Conservation (phyloP, 2,329 filamentous ascomycete species). For the Chaetomium olivaceum region DNA sequence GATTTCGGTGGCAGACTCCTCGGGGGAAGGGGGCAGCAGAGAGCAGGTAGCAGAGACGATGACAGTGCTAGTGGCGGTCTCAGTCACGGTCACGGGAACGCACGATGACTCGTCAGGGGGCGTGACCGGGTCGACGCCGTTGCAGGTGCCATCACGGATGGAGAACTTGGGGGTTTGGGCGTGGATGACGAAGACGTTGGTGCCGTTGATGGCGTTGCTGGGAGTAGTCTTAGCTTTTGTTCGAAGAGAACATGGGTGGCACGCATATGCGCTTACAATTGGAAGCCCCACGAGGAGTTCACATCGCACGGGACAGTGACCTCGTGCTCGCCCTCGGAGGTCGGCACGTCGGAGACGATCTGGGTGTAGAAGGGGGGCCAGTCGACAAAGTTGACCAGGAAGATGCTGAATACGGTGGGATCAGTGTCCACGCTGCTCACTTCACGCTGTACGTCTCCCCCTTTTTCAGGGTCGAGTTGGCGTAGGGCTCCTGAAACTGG, state of each 20-base stretch:
- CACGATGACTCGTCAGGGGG: conserved; percentile 26
- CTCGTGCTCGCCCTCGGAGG: conserved; percentile 36
- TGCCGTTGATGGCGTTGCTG: conserved; percentile 48
- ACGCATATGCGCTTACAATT: conserved; percentile 37
- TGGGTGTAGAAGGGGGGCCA: conserved; percentile 45
- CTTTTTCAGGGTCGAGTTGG: conserved; percentile 42
- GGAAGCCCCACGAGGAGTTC: conserved; percentile 42
- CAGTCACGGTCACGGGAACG: conserved; percentile 35
- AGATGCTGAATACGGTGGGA: conserved; percentile 43
- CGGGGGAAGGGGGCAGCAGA: conserved; percentile 2
- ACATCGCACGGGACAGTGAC: conserved; percentile 44
- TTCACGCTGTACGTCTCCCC: conserved; percentile 39
- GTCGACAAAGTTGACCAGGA: conserved; percentile 48
- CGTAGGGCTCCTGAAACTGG: conserved; percentile 36
- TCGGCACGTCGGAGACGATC: conserved; percentile 41
- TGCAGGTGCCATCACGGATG: conserved; percentile 38
- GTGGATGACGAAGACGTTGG: conserved; percentile 48
- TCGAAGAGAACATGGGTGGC: background rate
- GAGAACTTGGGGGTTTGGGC: conserved; percentile 45
- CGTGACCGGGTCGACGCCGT: conserved; percentile 23
- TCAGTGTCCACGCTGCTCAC: conserved; percentile 45
- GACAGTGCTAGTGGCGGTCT: conserved; percentile 25
- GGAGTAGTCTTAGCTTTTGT: background rate
- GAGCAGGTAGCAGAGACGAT: conserved; percentile 6
- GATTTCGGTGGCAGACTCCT: background rate